phyloP scores from a whole-genome alignment of 2,329 filamentous ascomycete genomes.

The Colletotrichum sp. region DNA sequence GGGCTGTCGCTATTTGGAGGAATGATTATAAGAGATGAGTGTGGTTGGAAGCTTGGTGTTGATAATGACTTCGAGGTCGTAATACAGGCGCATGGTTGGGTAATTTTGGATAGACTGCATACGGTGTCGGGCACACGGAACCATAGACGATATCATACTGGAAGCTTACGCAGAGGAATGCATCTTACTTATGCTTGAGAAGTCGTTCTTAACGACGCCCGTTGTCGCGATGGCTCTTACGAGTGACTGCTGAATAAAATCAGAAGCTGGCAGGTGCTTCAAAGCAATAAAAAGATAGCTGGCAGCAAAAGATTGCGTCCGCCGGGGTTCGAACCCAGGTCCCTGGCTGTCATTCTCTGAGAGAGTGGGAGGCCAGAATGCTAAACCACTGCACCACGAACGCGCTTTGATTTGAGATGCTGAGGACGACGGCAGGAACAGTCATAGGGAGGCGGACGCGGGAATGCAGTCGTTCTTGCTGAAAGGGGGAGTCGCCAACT shows the following conservation, averaged over 20 bases:
- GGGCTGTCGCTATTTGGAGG: constrained; percentile 27
- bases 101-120: neutral
- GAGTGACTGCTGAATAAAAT: rapidly evolving
- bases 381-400: constrained; percentile 21
- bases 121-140: neutral
- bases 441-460: neutral
- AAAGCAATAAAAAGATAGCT: neutral
- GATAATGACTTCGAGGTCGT: neutral
- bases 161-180: neutral
- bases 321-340: constrained; percentile 21
- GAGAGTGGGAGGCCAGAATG: constrained; percentile 18
- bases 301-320: neutral
- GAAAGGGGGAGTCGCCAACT: neutral
- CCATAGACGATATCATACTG: neutral
- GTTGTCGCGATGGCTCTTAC: rapidly evolving
- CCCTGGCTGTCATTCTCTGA: neutral
- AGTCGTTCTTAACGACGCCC: rapidly evolving
- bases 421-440: neutral
- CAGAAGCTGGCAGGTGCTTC: rapidly evolving
- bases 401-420: constrained; percentile 2
- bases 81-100: neutral
- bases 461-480: neutral
- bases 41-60: neutral
- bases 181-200: neutral
- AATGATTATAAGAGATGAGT: neutral